Evolutionary conservation across 2,329 filamentous ascomycete genomes (phyloP), one percentile per base, ranked within the genome.

Genomic region (Chaetomium olivaceum): DNA sequence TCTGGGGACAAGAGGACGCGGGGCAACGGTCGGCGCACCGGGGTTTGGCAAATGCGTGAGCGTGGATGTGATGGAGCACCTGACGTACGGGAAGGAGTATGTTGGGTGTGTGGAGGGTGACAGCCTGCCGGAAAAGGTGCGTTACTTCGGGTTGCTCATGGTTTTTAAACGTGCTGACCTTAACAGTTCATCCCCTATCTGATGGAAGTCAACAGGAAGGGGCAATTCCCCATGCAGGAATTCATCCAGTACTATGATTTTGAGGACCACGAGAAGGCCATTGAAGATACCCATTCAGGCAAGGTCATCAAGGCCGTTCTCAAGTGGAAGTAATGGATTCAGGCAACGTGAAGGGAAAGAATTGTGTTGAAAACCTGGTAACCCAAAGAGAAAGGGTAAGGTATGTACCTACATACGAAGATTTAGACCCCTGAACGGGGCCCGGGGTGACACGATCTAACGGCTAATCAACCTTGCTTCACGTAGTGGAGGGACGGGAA

Each of bases 281-380:
- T 78, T n/a, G 69, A 74, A 27, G 73, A 75, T 23, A 74, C 70
- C 59, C 71, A 74, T 31, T 69, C 67, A 7, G 75, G 76, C 0
- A 72, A 73, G 58, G 70, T 70, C 12, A 72, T 78, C 33, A 77
- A 78, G 69, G 74, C 76, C 7, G 73, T 78, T 56, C 71, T 77
- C 64, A 71, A 63, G 29, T 77, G 75, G 75, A 51, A 21, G 8
- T 31, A 8, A 58, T 16, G 9, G 19, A 21, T 3, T 8, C 7
- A 21, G 19, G 19, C 6, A 48, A 21, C 2, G 19, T n/a, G 5
- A 48, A 48, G 5, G 19, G 14, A 39, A 19, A n/a, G 2, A 2
- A 21, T 3, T 19, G 43, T 2, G 6, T 21, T 21, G 2, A 19
- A n/a, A n/a, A 16, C 2, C 19, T n/a, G 6, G 8, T 46, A 46